Conservation (phyloP, 225 moss, liverwort and hornwort species). For the Antitrichia curtipendula region DNA sequence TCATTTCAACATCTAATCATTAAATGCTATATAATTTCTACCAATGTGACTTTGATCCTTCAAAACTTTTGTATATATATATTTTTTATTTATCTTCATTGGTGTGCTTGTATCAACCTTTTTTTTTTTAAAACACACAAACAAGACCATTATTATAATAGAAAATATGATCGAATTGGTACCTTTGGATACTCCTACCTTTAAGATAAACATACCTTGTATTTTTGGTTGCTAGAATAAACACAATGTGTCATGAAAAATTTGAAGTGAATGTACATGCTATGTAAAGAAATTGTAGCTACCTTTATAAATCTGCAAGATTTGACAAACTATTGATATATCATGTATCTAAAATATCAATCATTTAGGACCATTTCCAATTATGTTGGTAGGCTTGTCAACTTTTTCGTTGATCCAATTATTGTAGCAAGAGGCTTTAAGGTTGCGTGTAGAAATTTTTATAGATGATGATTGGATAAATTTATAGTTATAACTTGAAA, state of each 20-base stretch:
- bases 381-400: too few relatives aligned
- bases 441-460: too few relatives aligned
- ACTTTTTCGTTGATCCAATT: too few relatives aligned
- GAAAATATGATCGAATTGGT: background rate
- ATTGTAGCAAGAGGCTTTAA: too few relatives aligned
- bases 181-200: background rate
- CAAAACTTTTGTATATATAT: background rate
- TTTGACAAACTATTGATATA: too few relatives aligned
- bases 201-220: background rate
- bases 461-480: too few relatives aligned
- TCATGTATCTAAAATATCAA: too few relatives aligned
- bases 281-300: background rate
- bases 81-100: background rate
- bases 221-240: background rate
- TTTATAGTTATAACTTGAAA: too few relatives aligned
- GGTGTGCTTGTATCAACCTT: accelerated
- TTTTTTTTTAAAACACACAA: accelerated
- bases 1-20: background rate
- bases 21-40: background rate
- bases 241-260: background rate
- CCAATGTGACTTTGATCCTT: background rate
- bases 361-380: too few relatives aligned
- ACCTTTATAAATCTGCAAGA: accelerated
- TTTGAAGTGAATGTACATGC: background rate
- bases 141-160: background rate